Percentiles rank a stretch among this genome's conserved stretches.
Evolutionary conservation across 2,329 filamentous ascomycete species (phyloP).

Genomic region (Drechslerella dactyloides): DNA sequence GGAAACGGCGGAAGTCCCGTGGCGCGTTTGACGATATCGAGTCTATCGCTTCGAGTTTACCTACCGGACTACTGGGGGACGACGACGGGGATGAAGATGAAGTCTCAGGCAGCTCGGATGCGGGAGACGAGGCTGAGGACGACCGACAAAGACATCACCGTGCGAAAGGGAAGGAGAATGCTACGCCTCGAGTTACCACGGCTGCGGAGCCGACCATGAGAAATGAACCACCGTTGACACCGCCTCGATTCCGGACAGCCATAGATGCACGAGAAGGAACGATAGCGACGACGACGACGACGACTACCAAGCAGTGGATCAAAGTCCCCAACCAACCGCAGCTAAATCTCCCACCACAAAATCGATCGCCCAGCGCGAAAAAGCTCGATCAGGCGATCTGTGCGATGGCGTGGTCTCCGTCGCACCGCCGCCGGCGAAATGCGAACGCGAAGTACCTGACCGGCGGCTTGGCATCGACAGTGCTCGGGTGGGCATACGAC

Average conservation of each 20-base stretch:
- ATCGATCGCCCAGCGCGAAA: constrained; percentile 19
- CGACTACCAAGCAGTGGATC: constrained; percentile 26
- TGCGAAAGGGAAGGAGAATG: constrained; percentile 23
- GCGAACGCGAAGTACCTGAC: constrained; percentile 39
- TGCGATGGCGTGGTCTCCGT: constrained; percentile 50
- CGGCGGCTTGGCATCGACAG: constrained; percentile 37
- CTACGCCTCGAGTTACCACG: not conserved
- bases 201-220: not conserved
- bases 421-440: constrained; percentile 36
- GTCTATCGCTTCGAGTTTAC: constrained; percentile 46
- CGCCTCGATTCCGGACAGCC: constrained; percentile 2
- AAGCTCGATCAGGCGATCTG: constrained; percentile 49
- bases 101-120: not conserved
- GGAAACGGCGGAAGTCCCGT: constrained; percentile 28
- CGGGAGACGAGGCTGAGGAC: not conserved
- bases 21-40: constrained; percentile 48
- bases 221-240: constrained; percentile 15
- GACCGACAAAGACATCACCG: not conserved
- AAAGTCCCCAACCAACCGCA: constrained; percentile 40
- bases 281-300: not conserved
- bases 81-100: constrained; percentile 2
- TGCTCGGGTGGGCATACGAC: constrained; percentile 46
- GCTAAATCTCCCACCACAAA: constrained; percentile 22
- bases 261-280: not conserved
- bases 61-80: not conserved